A percentile compares a stretch with the other conserved stretches of the same genome.
Conservation (phyloP, 2,329 filamentous ascomycete species). For the Periglandula ipomoeae region DNA sequence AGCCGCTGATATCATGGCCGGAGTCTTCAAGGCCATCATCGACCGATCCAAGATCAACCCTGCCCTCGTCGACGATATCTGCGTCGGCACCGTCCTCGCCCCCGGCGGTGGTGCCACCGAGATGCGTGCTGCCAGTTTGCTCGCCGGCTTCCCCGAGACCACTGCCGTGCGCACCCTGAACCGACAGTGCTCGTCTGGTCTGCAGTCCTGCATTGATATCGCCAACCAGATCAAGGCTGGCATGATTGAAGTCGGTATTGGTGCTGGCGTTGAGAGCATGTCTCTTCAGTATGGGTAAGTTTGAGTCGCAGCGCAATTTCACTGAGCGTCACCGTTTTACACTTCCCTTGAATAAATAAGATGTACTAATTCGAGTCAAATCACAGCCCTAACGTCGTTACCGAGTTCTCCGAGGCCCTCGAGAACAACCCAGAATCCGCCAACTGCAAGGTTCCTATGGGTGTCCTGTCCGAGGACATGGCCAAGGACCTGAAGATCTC, state of each 20-base stretch:
- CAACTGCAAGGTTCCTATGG: conserved; percentile 98
- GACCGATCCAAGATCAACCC: conserved; percentile 85
- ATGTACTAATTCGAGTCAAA: neutral
- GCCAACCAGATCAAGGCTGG: conserved; percentile 84
- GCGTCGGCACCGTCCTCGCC: conserved; percentile 82
- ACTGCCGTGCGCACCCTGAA: conserved; percentile 84
- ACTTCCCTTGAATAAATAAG: neutral
- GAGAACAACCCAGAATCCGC: conserved; percentile 72
- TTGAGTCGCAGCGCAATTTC: too few species aligned
- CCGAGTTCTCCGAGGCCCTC: conserved; percentile 85
- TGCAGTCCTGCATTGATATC: conserved; percentile 88
- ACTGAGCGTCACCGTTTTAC: too few species aligned
- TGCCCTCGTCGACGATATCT: conserved; percentile 79
- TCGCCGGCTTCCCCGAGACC: conserved; percentile 80
- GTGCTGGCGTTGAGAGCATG: conserved; percentile 97
- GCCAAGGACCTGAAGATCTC: conserved; percentile 71
- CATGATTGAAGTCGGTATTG: conserved; percentile 93
- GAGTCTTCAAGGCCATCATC: conserved; percentile 73
- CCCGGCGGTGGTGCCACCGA: conserved; percentile 94
- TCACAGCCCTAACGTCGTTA: conserved; percentile 66
- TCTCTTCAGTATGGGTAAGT: conserved; percentile 76
- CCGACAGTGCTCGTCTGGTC: conserved; percentile 86
- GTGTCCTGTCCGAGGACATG: conserved; percentile 88
- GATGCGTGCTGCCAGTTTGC: conserved; percentile 85
- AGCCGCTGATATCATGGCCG: conserved; percentile 75